Base-by-base conservation (phyloP, 495 filamentous ascomycete genomes). In the Pyrenula aspistea region DNA sequence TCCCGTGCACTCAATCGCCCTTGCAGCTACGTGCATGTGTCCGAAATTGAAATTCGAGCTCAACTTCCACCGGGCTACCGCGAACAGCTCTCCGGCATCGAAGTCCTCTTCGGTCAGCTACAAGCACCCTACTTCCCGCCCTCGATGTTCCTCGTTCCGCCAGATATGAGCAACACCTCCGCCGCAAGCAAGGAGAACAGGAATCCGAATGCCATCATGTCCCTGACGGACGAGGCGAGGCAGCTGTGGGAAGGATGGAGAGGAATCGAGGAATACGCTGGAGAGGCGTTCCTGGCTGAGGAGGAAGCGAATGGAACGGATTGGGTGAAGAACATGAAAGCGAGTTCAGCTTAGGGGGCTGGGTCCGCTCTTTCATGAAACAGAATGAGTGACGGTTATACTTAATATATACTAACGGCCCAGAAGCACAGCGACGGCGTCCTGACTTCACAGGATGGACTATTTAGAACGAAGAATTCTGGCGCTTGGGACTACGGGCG, bases 281-380 rank as follows among this genome's bases (percentile, higher is more conserved):
- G 89, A 21, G 93, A 98, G 63, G 91, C 94, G 0, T 98, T 96
- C 63, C 91, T 90, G 0, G 75, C 95, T 2, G 93, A 98, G 69
- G 93, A 98, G 72, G 83, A 87, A 58, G 87, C 89, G 1, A 96
- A 98, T 69, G 93, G 92, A 2, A 72, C 91, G 62, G 85, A 85
- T 22, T 98, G 93, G 93, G 95, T 95, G 90, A 42, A 8, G 31
- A 15, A 42, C 15, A 42, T 8, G 31, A 42, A 42, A 15, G 31
- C 31, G 4, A 42, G 8, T 42, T 42, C 31, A 42, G 31, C 31
- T 42, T 42, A 15, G 15, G 31, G n/a, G n/a, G n/a, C n/a, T n/a
- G n/a, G n/a, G n/a, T n/a, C n/a, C n/a, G n/a, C n/a, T n/a, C n/a
- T n/a, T n/a, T n/a, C n/a, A n/a, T n/a, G n/a, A n/a, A n/a, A n/a